Percentiles rank a stretch among this genome's conserved stretches.
Evolutionary conservation across 106 monocot species (phyloP).

Genomic region (Phalaenopsis equestris): DNA sequence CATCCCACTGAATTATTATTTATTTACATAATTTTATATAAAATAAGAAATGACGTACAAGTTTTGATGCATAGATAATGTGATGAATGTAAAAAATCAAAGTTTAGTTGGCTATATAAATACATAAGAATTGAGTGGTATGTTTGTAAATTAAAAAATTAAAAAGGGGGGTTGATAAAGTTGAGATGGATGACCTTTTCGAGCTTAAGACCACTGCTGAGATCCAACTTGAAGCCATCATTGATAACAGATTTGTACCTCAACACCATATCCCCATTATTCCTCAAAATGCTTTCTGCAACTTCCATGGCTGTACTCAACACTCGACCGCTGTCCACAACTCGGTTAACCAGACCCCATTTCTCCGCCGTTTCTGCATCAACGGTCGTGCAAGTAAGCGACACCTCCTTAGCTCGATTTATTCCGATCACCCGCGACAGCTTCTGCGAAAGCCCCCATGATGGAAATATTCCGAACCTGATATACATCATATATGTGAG

Average conservation of each 20-base stretch:
- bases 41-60: neutral
- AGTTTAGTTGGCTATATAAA: neutral
- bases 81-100: neutral
- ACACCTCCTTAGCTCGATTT: conserved; percentile 67
- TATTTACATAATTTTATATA: too few relatives aligned
- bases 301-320: conserved; percentile 71
- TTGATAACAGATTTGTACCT: conserved; percentile 80
- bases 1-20: too few relatives aligned
- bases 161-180: too few relatives aligned
- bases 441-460: conserved; percentile 98
- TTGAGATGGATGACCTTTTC: conserved; percentile 50
- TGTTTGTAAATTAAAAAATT: neutral
- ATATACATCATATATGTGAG: neutral
- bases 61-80: too few relatives aligned
- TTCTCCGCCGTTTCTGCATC: conserved; percentile 86
- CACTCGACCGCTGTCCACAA: conserved; percentile 50
- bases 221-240: conserved; percentile 76
- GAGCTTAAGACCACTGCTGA: conserved; percentile 51
- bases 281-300: conserved; percentile 55
- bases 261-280: conserved; percentile 71
- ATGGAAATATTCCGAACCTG: conserved; percentile 94
- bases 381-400: conserved; percentile 54
- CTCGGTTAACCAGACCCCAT: conserved; percentile 89
- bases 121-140: too few relatives aligned
- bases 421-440: conserved; percentile 68